Evolutionary conservation across 345 rosid species (phyloP), one percentile per base, ranked within the genome.

Genomic region (Salix brachista): DNA sequence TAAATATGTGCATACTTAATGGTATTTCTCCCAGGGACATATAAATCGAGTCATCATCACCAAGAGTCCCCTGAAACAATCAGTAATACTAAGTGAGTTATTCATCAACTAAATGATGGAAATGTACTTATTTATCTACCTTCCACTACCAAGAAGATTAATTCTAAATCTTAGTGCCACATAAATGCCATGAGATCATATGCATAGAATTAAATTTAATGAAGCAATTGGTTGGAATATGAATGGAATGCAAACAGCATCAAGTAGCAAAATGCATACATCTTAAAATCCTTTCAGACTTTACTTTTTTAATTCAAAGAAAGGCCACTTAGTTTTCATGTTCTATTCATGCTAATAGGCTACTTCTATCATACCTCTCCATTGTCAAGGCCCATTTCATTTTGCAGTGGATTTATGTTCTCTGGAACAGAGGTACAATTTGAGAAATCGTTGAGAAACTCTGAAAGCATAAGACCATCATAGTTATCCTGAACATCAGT

Each of bases 1-100:
- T 69, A 75, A 81, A 74, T 23, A 79, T 75, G 80, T 62, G 69
- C 93, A 84, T 89, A 91, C 95, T 92, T 83, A 93, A 80, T 72
- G 99, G 97, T 88, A 96, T 93, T 89, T 96, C 99, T 44, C 91
- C 99, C 11, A 96, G 88, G 74, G 99, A 96, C 95, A 92, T 96
- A 83, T 93, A 96, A 75, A 96, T 96, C 0, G 97, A 86, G 81
- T 96, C 99, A 80, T 96, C 99, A 77, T 91, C 96, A 37, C 81
- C 92, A 65, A 91, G 87, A 80, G 87, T 73, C 74, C 85, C 96
- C 96, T 91, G 87, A 83, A 86, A 86, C 60, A 56, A 73, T 48
- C 68, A 73, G 54, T 26, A n/a, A 71, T 73, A 64, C 26, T 67
- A 61, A 11, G 32, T 32, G 39, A 78, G 61, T 76, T 68, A 80